Percentiles rank a stretch among this genome's conserved stretches.
These are phyloP conservation scores for Chaetomiaceae sp. DNA, from an alignment of 2,329 filamentous ascomycete genomes.

Conservation along the genomic window DNA sequence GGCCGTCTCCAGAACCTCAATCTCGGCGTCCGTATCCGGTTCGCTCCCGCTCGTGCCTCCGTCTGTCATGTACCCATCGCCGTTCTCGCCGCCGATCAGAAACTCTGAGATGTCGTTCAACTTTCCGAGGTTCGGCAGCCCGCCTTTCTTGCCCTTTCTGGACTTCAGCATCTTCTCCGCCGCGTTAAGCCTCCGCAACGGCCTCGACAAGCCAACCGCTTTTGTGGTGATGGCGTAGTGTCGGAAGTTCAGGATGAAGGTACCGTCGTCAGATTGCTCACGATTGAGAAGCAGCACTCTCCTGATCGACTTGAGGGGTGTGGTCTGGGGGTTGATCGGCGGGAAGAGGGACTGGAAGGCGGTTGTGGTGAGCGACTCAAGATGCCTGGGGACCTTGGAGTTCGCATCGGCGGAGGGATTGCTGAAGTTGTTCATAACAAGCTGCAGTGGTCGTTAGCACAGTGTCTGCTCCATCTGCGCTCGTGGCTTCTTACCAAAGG, in stretches of 20 bases:
- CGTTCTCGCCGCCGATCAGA: constrained; percentile 74
- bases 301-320: constrained; percentile 85
- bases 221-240: constrained; percentile 96
- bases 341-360: constrained; percentile 96
- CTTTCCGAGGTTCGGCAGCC: constrained; percentile 81
- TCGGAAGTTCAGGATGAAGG: constrained; percentile 78
- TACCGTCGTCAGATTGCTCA: constrained; percentile 56
- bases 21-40: constrained; percentile 87
- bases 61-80: constrained; percentile 80
- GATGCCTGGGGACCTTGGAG: constrained; percentile 79
- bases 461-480: not conserved
- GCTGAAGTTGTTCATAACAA: constrained; percentile 98
- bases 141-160: constrained; percentile 58
- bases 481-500: constrained; percentile 56
- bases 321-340: constrained; percentile 86
- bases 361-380: constrained; percentile 86
- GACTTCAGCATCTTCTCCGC: constrained; percentile 69
- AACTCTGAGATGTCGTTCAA: constrained; percentile 93
- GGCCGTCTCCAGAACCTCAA: constrained; percentile 69
- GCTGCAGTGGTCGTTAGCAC: constrained; percentile 37
- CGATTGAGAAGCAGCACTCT: constrained; percentile 87
- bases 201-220: constrained; percentile 74
- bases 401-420: constrained; percentile 55
- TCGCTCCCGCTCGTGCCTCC: constrained; percentile 83
- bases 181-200: constrained; percentile 75